Evolutionary conservation across 2,329 filamentous ascomycete genomes (phyloP).

Genomic region (Daldinia eschscholtzii): DNA sequence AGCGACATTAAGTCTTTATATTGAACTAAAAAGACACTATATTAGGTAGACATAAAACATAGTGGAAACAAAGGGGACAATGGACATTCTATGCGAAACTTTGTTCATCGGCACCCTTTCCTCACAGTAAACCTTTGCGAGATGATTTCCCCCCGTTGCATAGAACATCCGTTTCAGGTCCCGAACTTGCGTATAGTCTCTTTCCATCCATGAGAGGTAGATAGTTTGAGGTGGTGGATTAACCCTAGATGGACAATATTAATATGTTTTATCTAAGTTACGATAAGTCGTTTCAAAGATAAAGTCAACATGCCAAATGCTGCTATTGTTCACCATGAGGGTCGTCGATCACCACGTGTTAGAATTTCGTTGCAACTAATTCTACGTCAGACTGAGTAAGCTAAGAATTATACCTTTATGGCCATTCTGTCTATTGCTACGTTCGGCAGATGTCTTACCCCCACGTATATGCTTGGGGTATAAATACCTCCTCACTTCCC

Average conservation of each 20-base stretch:
- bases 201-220: no score
- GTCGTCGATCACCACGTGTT: neutral
- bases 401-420: neutral
- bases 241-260: no score
- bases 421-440: neutral
- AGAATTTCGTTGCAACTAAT: neutral
- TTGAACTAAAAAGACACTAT: neutral
- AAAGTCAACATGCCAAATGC: no score
- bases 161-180: no score
- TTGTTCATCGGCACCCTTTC: neutral
- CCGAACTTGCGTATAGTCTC: no score
- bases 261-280: no score
- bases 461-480: slow-evolving; percentile 23
- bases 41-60: neutral
- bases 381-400: neutral
- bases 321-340: no score
- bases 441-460: slow-evolving; percentile 11
- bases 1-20: neutral
- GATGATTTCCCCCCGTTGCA: no score
- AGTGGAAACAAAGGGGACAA: neutral
- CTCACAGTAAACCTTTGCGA: no score
- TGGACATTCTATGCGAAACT: neutral
- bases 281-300: no score
- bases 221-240: no score
- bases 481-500: slow-evolving; percentile 10